Base-by-base conservation (phyloP, 352 stramenopile species). In the Phytophthora podocarpi region DNA sequence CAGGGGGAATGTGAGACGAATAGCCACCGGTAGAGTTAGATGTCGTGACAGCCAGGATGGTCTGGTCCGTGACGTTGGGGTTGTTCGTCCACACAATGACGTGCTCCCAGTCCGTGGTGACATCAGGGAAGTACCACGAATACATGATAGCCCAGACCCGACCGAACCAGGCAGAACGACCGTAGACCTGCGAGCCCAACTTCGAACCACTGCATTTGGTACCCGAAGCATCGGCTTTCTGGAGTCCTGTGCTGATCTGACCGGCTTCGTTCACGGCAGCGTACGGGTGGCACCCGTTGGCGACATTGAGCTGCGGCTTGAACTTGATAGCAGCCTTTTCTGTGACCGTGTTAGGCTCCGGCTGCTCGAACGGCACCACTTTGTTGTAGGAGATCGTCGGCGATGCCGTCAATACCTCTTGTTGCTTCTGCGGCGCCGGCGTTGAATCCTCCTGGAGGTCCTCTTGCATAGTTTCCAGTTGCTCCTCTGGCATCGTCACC, bases 61-160 rank as follows among this genome's bases (percentile, higher is more conserved):
- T 28, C 24, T 34, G 45, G 27, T 52, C 42, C 23, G 56, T 52
- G 13, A 58, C 56, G 23, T 64, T 64, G 15, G 56, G 45, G 39
- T 64, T 64, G 36, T 64, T 64, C 21, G 37, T 64, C 45, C 45
- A 64, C 36, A 64, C 56, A 36, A 64, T 64, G 26, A 56, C 56
- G 27, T 64, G 43, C 35, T 58, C 43, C 55, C 55, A 64, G 27
- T 57, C 36, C 0, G 39, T n/a, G 8, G 36, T 49, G 4, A 53
- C 24, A 5, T 59, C 36, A 9, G 57, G 37, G 15, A 65, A 59
- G 31, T 47, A 65, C 37, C 46, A 59, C 5, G 56, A 36, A 23
- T 59, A 64, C 56, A 64, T 64, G 45, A 64, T 64, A 12, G 46
- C 45, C 56, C 56, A 64, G 27, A 64, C 56, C 8, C 43, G 10